Conservation (phyloP, 352 stramenopile species). For the Globisporangium radiosum region DNA sequence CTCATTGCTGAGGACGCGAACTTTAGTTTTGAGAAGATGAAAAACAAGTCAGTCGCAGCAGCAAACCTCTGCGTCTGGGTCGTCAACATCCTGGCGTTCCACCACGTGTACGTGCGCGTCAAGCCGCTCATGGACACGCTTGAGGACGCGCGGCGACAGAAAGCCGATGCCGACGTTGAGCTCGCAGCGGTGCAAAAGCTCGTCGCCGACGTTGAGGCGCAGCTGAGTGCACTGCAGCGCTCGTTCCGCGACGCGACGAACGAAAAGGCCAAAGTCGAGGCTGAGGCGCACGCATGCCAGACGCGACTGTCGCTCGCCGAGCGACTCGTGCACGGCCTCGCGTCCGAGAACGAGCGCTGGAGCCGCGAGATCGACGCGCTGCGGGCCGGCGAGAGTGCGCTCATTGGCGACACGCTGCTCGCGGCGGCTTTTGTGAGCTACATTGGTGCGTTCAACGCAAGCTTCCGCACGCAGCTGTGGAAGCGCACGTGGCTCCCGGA, state of each 20-base stretch:
- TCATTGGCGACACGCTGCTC: constrained; percentile 87
- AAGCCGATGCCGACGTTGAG: constrained; percentile 75
- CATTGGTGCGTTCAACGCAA: constrained; percentile 87
- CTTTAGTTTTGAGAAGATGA: constrained; percentile 94
- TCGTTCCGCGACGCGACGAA: constrained; percentile 86
- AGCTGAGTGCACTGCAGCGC: constrained; percentile 68
- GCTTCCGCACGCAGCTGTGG: constrained; percentile 80
- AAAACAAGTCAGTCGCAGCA: constrained; percentile 86
- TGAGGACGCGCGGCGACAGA: constrained; percentile 68
- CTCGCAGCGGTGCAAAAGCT: constrained; percentile 78
- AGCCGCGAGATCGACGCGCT: constrained; percentile 83
- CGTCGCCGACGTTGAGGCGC: constrained; percentile 75
- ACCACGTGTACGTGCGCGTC: constrained; percentile 91
- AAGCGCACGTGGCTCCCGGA: constrained; percentile 84
- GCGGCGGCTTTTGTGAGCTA: constrained; percentile 90
- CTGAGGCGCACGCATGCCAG: constrained; percentile 80
- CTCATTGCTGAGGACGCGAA: constrained; percentile 85
- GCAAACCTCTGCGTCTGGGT: constrained; percentile 92
- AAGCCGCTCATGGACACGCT: constrained; percentile 93
- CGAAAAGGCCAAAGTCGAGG: constrained; percentile 88
- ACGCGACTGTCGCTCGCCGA: constrained; percentile 85
- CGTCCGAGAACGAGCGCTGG: constrained; percentile 88
- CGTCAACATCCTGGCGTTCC: constrained; percentile 90
- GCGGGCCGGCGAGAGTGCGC: constrained; percentile 51
- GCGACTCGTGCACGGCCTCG: constrained; percentile 82